Evolutionary conservation across 768 basidiomycete genomes (phyloP).

Genomic region (Hypholoma sublateritium): DNA sequence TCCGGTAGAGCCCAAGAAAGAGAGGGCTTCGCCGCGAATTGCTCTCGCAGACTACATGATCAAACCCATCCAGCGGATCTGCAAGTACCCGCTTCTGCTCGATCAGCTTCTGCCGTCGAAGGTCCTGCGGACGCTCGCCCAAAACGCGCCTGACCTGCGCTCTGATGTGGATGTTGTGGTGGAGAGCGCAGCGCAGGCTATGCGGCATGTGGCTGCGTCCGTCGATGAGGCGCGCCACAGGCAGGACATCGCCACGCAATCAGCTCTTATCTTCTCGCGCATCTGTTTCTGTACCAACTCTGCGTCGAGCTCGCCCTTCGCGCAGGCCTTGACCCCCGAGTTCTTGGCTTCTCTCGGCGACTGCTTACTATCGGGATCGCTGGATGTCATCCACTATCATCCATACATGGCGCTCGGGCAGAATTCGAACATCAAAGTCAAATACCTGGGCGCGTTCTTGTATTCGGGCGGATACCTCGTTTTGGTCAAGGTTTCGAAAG

Average conservation of each 20-base stretch:
- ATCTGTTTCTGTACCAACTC: slow-evolving; percentile 41
- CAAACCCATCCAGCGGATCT: slow-evolving; percentile 95
- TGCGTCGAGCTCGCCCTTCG: slow-evolving; percentile 27
- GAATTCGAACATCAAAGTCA: slow-evolving; percentile 62
- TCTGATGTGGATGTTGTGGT: slow-evolving; percentile 44
- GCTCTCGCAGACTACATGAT: slow-evolving; percentile 88
- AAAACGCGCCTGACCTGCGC: slow-evolving; percentile 12
- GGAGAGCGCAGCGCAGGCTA: slow-evolving; percentile 60
- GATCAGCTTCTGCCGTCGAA: slow-evolving; percentile 57
- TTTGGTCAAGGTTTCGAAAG: slow-evolving; percentile 82
- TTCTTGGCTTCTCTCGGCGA: slow-evolving; percentile 77
- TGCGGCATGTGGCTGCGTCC: slow-evolving; percentile 72
- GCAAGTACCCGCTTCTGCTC: slow-evolving; percentile 91
- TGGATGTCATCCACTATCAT: slow-evolving; percentile 83
- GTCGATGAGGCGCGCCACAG: slow-evolving; percentile 80
- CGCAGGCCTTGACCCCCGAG: slow-evolving; percentile 43
- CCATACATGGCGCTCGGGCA: slow-evolving; percentile 41
- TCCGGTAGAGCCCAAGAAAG: slow-evolving; percentile 24
- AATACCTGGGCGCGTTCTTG: slow-evolving; percentile 89
- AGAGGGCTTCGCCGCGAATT: slow-evolving; percentile 40
- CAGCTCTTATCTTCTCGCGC: slow-evolving; percentile 66
- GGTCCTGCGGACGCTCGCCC: slow-evolving; percentile 23
- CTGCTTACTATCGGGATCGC: slow-evolving; percentile 78
- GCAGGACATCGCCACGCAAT: slow-evolving; percentile 65
- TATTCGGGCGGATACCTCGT: slow-evolving; percentile 85